A percentile compares a stretch with the other conserved stretches of the same genome.
phyloP scores from a whole-genome alignment of 2,329 filamentous ascomycete species.

The Ceratocystis harringtonii region DNA sequence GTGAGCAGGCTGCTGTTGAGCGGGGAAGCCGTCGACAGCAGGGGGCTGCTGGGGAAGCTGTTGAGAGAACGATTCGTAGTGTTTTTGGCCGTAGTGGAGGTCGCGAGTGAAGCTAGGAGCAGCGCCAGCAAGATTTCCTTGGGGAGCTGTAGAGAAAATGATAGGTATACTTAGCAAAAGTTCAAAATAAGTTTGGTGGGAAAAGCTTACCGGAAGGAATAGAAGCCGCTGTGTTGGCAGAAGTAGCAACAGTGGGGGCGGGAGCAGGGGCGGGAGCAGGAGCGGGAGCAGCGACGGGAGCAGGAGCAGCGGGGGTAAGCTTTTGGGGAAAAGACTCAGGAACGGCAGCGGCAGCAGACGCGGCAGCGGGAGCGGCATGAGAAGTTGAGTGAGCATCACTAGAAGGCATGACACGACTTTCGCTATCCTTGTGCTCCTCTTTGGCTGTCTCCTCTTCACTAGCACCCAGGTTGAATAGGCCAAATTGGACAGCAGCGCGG shows the following conservation, averaged over 20 bases:
- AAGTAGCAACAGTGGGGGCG: constrained; percentile 22
- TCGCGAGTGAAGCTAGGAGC: constrained; percentile 14
- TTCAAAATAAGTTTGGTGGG: not conserved
- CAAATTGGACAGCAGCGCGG: constrained; percentile 85
- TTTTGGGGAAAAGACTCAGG: constrained; percentile 44
- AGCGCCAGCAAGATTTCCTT: constrained; percentile 4
- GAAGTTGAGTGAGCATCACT: constrained; percentile 84
- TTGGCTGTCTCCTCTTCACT: constrained; percentile 70
- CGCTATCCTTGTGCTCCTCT: constrained; percentile 84
- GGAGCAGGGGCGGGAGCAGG: constrained; percentile 19
- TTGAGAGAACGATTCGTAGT: constrained; percentile 46
- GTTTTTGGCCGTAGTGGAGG: constrained; percentile 36
- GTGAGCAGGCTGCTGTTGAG: constrained; percentile 40
- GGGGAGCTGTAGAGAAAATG: not conserved
- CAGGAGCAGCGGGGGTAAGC: constrained; percentile 26
- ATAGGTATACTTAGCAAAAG: not conserved
- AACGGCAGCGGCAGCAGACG: constrained; percentile 33
- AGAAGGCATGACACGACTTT: constrained; percentile 84
- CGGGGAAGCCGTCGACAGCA: constrained; percentile 23
- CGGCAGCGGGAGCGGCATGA: constrained; percentile 64
- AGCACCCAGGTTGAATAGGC: constrained; percentile 79
- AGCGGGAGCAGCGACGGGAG: constrained; percentile 19
- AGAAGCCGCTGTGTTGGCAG: not conserved
- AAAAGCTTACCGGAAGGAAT: constrained; percentile 5
- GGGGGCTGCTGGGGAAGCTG: constrained; percentile 38